Percentiles rank a stretch among this genome's conserved stretches.
phyloP scores from a whole-genome alignment of 306 rosid species.

The Prosopis cineraria region DNA sequence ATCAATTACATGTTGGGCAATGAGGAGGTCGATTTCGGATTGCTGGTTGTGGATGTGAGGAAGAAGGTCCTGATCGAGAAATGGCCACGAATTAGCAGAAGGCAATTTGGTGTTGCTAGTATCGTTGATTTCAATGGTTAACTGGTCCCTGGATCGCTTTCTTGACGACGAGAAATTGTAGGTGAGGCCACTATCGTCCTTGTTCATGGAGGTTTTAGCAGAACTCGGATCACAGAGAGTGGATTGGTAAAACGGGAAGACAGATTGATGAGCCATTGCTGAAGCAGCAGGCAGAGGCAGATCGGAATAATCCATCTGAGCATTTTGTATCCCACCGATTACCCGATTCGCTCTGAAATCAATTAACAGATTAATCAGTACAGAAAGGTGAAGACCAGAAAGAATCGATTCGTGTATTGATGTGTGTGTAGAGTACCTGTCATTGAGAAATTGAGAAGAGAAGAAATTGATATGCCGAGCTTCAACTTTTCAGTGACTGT shows the following conservation, averaged over 20 bases:
- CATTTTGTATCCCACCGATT: neutral
- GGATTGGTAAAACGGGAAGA: slow-evolving; percentile 36
- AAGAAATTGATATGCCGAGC: slow-evolving; percentile 51
- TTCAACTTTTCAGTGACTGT: slow-evolving; percentile 47
- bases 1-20: slow-evolving; percentile 39
- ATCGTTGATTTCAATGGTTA: slow-evolving; percentile 18
- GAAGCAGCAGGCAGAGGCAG: slow-evolving; percentile 17
- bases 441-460: slow-evolving; percentile 48
- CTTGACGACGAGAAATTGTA: slow-evolving; percentile 35
- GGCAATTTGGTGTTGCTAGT: slow-evolving; percentile 30
- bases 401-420: neutral
- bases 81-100: neutral
- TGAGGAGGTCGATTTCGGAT: slow-evolving; percentile 31
- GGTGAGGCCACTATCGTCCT: slow-evolving; percentile 58
- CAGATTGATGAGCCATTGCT: slow-evolving; percentile 35
- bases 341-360: slow-evolving; percentile 18
- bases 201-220: slow-evolving; percentile 37
- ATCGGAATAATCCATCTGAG: slow-evolving; percentile 29
- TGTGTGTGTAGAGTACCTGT: slow-evolving; percentile 32
- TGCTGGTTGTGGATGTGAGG: slow-evolving; percentile 31
- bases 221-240: slow-evolving; percentile 19
- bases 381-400: neutral
- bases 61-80: slow-evolving; percentile 30
- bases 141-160: slow-evolving; percentile 41
- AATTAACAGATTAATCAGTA: neutral